Conservation (phyloP, 352 stramenopile species). For the Phytophthora sp. region DNA sequence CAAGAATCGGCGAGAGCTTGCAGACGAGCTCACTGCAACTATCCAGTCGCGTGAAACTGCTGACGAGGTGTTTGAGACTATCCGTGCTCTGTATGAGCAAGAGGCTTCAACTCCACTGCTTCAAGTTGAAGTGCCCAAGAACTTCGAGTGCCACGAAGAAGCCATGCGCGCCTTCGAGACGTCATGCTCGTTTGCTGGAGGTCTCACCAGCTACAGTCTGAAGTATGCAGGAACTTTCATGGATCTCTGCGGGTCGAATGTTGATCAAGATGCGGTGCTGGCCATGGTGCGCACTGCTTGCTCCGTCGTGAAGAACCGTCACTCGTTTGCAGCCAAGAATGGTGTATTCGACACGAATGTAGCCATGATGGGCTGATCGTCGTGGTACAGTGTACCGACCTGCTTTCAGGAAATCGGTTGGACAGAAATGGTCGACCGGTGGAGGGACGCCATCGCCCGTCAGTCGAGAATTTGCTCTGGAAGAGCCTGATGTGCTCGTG, state of each 20-base stretch:
- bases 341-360: constrained; percentile 42
- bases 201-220: constrained; percentile 72
- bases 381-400: too few relatives aligned
- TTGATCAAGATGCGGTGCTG: constrained; percentile 31
- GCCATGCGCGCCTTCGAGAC: constrained; percentile 37
- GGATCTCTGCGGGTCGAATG: constrained; percentile 47
- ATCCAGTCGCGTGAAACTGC: constrained; percentile 55
- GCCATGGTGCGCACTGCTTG: constrained; percentile 45
- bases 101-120: constrained; percentile 26
- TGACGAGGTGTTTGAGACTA: constrained; percentile 64
- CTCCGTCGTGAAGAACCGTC: constrained; percentile 4
- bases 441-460: background rate
- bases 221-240: constrained; percentile 61
- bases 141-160: constrained; percentile 47
- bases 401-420: constrained; percentile 35
- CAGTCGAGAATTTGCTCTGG: constrained; percentile 29
- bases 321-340: background rate
- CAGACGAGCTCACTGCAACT: constrained; percentile 44
- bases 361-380: constrained; percentile 26
- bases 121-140: constrained; percentile 30
- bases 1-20: constrained; percentile 40
- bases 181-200: constrained; percentile 35
- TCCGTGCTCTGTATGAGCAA: constrained; percentile 42
- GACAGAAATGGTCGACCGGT: constrained; percentile 18
- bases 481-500: background rate